Evolutionary conservation across 177 flowering plant species (phyloP), one percentile per base, ranked within the genome.

Genomic region (Viscum album): DNA sequence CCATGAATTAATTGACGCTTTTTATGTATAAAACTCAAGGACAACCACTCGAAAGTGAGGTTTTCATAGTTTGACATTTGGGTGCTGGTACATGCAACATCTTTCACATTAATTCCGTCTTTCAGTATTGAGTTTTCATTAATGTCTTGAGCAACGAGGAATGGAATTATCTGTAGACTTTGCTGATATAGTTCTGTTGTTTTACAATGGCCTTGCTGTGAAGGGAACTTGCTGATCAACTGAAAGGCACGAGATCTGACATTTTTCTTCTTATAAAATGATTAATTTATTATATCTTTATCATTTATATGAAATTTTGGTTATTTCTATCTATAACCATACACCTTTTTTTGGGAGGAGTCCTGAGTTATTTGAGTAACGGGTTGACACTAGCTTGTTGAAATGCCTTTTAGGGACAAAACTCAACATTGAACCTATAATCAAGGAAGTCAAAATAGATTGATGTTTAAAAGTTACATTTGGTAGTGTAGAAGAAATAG

Each of bases 101-200:
- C 32, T 29, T 28, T 7, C 33, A 41, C 69, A 36, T 31, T 8
- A 33, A 47, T 50, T 1, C 2, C 28, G 30, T 0, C 34, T 45
- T 19, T 66, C 59, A 34, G 15, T 24, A 16, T 34, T 50, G 56
- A 34, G 26, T 32, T 23, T 28, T 62, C 15, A 11, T 67, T 16
- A 54, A 54, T 26, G n/a, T 39, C 15, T 64, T 68, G 68, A 47
- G 24, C 23, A 62, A 34, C 23, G 34, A 37, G 2, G 4, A 64
- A 12, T 65, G 19, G 4, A 45, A 15, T 68, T 59, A 62, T 35
- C 73, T 71, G 31, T 67, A 93, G 97, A 94, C 96, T 69, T 68
- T 89, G 79, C 75, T 93, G 71, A 85, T 89, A 52, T 97, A 91
- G 66, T 79, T 76, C 72, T 87, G 96, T 32, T 91, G 71, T 93